Conservation (phyloP, 768 basidiomycete genomes). For the Dictyophora rubrovolvata region DNA sequence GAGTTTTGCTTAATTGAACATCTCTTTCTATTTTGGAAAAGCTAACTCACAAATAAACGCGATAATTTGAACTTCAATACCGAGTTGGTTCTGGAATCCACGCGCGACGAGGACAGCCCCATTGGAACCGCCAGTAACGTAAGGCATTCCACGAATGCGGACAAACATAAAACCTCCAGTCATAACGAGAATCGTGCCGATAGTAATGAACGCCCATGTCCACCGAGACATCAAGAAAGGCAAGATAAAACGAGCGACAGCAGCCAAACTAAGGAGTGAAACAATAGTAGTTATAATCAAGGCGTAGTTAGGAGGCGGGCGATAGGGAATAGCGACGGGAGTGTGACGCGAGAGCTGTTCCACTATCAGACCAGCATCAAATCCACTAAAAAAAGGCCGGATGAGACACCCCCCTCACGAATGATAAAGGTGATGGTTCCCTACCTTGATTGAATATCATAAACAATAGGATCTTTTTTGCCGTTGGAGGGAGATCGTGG, state of each 20-base stretch:
- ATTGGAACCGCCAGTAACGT: conserved; percentile 37
- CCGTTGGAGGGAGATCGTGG: conserved; percentile 50
- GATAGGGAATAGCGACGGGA: conserved; percentile 74
- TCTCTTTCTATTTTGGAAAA: background rate
- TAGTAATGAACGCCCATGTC: conserved; percentile 60
- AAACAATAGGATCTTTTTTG: conserved; percentile 48
- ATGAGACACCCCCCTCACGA: background rate
- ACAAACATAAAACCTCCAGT: conserved; percentile 96
- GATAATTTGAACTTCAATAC: conserved; percentile 86
- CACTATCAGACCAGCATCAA: conserved; percentile 69
- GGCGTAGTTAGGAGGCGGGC: conserved; percentile 64
- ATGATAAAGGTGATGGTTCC: background rate
- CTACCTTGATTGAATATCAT: conserved; percentile 53
- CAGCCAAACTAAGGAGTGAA: conserved; percentile 35
- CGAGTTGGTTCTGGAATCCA: conserved; percentile 85
- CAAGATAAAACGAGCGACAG: conserved; percentile 49
- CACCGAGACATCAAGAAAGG: conserved; percentile 63
- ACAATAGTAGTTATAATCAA: conserved; percentile 38
- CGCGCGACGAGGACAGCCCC: conserved; percentile 69
- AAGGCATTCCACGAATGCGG: conserved; percentile 76
- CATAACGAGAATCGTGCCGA: conserved; percentile 67
- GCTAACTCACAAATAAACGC: conserved; percentile 67
- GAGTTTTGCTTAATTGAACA: background rate
- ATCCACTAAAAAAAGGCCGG: conserved; percentile 47
- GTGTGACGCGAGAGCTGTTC: conserved; percentile 64